A percentile compares a stretch with the other conserved stretches of the same genome.
Conservation (phyloP, 345 rosid genomes). For the Psidium friedrichsthalianum region DNA sequence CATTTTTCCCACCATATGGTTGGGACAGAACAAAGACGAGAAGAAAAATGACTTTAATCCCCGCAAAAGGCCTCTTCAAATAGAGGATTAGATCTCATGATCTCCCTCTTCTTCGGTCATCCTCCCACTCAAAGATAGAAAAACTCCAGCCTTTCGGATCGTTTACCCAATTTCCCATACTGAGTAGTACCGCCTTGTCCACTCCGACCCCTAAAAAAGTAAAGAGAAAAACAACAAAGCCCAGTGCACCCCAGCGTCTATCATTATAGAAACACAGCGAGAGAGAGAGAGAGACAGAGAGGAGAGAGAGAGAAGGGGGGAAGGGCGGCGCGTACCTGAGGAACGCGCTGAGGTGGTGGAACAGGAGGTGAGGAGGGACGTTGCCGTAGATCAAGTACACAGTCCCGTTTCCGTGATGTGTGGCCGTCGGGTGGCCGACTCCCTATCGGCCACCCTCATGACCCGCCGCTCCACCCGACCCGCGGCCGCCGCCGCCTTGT, state of each 20-base stretch:
- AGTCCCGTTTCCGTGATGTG: slow-evolving; percentile 3
- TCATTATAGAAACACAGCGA: not conserved
- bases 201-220: not conserved
- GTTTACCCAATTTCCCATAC: not conserved
- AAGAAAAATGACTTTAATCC: not conserved
- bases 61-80: not conserved
- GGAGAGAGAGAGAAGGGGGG: not conserved
- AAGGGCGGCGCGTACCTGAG: slow-evolving; percentile 32
- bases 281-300: not conserved
- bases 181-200: not conserved
- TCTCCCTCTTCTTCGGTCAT: not conserved
- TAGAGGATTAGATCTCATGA: not conserved
- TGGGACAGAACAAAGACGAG: not conserved
- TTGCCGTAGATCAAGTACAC: slow-evolving; percentile 43
- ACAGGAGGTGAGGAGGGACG: slow-evolving; percentile 37
- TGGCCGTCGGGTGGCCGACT: slow-evolving; percentile 2
- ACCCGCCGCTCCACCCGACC: slow-evolving; percentile 46
- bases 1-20: too few species aligned
- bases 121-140: not conserved
- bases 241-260: not conserved
- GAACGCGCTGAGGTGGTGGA: slow-evolving; percentile 38
- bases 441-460: slow-evolving; percentile 26
- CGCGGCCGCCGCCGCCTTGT: slow-evolving; percentile 31
- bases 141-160: not conserved
- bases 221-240: not conserved